Percentiles rank a stretch among this genome's conserved stretches.
Conservation (phyloP, 495 filamentous ascomycete species). For the Aspergillus nidulans region DNA sequence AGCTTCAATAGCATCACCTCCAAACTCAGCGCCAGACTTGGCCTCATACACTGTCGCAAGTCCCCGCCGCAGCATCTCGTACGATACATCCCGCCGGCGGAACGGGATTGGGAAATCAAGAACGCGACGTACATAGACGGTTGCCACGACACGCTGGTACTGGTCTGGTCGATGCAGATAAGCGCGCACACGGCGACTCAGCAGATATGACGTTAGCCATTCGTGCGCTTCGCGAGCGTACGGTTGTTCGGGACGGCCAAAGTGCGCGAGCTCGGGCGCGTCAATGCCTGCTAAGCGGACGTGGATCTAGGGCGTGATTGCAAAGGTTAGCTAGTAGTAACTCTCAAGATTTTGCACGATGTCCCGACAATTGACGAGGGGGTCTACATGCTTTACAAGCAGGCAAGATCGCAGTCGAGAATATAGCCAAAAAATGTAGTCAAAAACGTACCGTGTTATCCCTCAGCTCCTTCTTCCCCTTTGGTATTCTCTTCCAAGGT, state of each 20-base stretch:
- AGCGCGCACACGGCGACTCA: conserved; percentile 68
- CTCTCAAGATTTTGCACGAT: too few relatives aligned
- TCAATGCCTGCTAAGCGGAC: conserved; percentile 88
- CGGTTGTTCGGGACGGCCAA: conserved; percentile 82
- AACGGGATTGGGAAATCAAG: conserved; percentile 51
- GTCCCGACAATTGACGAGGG: too few relatives aligned
- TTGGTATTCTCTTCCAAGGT: conserved; percentile 67
- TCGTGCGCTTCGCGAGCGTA: conserved; percentile 70
- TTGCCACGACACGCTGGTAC: conserved; percentile 85
- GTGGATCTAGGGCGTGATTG: conserved; percentile 62
- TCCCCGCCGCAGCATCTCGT: conserved; percentile 81
- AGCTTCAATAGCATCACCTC: conserved; percentile 54
- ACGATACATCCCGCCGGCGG: conserved; percentile 71
- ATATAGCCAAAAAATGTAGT: neutral
- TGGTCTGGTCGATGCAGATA: conserved; percentile 82
- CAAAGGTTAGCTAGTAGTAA: conserved; percentile 1
- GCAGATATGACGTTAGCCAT: conserved; percentile 73
- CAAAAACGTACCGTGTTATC: conserved; percentile 64
- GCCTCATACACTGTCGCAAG: conserved; percentile 90
- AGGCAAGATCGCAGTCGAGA: neutral
- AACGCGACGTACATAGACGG: conserved; percentile 67
- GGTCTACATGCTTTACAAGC: too few relatives aligned
- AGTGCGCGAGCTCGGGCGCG: conserved; percentile 89
- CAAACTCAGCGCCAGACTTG: conserved; percentile 83
- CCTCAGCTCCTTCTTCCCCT: conserved; percentile 59